A percentile compares a stretch with the other conserved stretches of the same genome.
These are phyloP conservation scores for Aspergillus pseudoterreus DNA, from an alignment of 2,329 filamentous ascomycete genomes.

Conservation along the genomic window DNA sequence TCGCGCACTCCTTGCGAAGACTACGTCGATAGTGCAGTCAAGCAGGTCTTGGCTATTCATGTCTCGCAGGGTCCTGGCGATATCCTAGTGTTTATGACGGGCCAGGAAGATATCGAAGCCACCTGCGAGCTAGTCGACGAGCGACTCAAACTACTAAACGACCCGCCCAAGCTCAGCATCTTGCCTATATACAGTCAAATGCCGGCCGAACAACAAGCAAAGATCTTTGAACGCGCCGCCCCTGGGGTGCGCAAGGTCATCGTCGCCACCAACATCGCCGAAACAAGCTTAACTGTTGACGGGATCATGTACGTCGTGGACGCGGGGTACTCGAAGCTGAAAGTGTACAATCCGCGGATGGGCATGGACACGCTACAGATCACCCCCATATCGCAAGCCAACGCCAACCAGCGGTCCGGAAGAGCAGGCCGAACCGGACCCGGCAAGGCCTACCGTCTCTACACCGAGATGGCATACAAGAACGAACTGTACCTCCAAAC, in stretches of 20 bases:
- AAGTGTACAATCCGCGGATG: conserved; percentile 98
- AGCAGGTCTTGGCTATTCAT: conserved; percentile 92
- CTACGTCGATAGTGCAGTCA: conserved; percentile 94
- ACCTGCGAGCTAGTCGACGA: conserved; percentile 93
- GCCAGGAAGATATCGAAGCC: conserved; percentile 95
- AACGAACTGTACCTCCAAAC: conserved; percentile 96
- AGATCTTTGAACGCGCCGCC: conserved; percentile 89
- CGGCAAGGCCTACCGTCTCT: conserved; percentile 90
- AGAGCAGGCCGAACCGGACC: conserved; percentile 92
- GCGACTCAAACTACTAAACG: conserved; percentile 80
- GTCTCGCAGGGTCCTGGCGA: conserved; percentile 91
- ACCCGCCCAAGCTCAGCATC: conserved; percentile 91
- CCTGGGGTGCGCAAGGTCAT: conserved; percentile 95
- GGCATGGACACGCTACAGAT: conserved; percentile 99
- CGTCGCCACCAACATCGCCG: conserved; percentile 96
- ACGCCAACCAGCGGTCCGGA: conserved; percentile 87
- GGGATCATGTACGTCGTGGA: conserved; percentile 99
- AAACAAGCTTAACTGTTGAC: conserved; percentile 95
- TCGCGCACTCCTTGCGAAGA: conserved; percentile 93
- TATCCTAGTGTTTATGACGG: conserved; percentile 98
- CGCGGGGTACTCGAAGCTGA: conserved; percentile 91
- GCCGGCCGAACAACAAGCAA: conserved; percentile 95
- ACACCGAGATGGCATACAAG: conserved; percentile 89
- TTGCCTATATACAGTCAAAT: conserved; percentile 99
- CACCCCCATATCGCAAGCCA: conserved; percentile 95